These are phyloP conservation scores for Candida hungchunana DNA, from an alignment of 805 yeast species.

Conservation along the genomic window DNA sequence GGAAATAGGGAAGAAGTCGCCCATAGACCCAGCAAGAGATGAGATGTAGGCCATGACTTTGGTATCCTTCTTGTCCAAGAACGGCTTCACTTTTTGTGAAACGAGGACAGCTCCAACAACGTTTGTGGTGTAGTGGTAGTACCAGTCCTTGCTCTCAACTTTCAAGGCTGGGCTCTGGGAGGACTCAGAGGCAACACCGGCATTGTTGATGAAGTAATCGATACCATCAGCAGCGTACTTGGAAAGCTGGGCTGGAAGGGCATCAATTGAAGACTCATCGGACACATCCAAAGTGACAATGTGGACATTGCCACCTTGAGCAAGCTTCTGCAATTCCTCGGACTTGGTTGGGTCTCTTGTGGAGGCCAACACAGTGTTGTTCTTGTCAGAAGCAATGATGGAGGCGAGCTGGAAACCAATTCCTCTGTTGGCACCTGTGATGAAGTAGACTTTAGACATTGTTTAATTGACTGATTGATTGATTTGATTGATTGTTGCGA, in stretches of 20 bases:
- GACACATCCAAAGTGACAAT: conserved; percentile 9
- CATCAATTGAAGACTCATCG: conserved; percentile 7
- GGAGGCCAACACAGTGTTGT: conserved; percentile 2
- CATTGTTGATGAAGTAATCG: conserved; percentile 12
- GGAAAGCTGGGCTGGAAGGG: conserved; percentile 4
- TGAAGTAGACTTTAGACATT: conserved; percentile 1
- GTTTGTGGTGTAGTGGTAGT: conserved; percentile 6
- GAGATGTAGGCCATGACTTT: conserved; percentile 28
- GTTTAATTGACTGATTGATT: too few relatives aligned
- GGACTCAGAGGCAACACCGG: conserved; percentile 4
- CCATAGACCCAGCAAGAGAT: conserved; percentile 26
- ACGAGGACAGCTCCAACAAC: conserved; percentile 9
- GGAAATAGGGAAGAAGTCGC: neutral
- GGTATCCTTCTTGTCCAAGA: conserved; percentile 15
- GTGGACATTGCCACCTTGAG: conserved; percentile 8
- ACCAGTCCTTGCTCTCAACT: neutral
- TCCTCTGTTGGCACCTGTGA: conserved; percentile 7
- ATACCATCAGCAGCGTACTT: conserved; percentile 11
- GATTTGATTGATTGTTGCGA: too few relatives aligned
- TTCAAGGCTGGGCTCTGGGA: neutral
- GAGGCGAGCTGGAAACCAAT: conserved; percentile 8
- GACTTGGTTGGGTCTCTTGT: conserved; percentile 1
- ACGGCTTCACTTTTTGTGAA: conserved; percentile 9
- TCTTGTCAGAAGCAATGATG: conserved; percentile 1
- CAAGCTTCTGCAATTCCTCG: conserved; percentile 2